Evolutionary conservation across 2,329 filamentous ascomycete species (phyloP).

Genomic region (Falciphora oryzae): DNA sequence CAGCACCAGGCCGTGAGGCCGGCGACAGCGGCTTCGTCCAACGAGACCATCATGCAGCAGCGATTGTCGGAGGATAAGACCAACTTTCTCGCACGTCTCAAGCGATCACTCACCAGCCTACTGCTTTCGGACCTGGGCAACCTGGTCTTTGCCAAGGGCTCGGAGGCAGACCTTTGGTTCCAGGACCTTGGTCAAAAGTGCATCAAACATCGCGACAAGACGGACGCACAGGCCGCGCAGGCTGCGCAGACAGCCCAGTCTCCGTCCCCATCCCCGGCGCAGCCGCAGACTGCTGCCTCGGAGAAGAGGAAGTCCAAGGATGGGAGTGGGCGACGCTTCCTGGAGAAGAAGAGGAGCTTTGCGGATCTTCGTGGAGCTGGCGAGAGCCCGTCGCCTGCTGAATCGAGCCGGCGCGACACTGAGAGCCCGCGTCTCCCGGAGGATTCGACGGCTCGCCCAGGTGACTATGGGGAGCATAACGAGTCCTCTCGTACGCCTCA

Average conservation of each 20-base stretch:
- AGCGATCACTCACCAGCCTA: constrained; percentile 75
- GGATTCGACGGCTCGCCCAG: constrained; percentile 16
- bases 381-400: constrained; percentile 25
- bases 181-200: constrained; percentile 60
- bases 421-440: background rate
- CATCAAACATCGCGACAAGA: constrained; percentile 54
- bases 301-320: constrained; percentile 35
- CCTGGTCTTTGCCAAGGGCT: constrained; percentile 78
- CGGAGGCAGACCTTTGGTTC: constrained; percentile 91
- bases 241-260: constrained; percentile 2
- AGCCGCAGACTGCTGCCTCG: constrained; percentile 21
- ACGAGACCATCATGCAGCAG: constrained; percentile 60
- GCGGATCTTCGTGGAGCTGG: constrained; percentile 53
- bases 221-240: constrained; percentile 31
- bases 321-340: constrained; percentile 33
- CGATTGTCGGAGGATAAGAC: constrained; percentile 63
- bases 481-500: constrained; percentile 8
- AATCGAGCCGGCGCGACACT: constrained; percentile 16
- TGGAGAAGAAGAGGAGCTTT: constrained; percentile 65
- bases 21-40: constrained; percentile 61
- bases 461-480: background rate
- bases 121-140: constrained; percentile 85
- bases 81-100: constrained; percentile 70
- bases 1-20: constrained; percentile 44
- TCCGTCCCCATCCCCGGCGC: background rate